These are phyloP conservation scores for Discostella pseudostelligera DNA, from an alignment of 108 stramenopile species.

Conservation along the genomic window DNA sequence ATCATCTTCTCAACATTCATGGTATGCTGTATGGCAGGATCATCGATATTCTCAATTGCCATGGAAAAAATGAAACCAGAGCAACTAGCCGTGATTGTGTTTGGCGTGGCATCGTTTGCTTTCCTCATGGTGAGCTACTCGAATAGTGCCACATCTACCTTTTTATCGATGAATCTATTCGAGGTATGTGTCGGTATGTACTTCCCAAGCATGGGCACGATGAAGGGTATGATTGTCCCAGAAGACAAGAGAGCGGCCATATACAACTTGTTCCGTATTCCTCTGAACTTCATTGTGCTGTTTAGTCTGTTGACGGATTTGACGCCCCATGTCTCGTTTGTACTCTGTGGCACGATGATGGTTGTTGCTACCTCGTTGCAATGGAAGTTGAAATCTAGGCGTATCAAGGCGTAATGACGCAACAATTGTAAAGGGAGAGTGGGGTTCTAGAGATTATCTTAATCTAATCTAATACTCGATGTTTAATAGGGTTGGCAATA, in stretches of 20 bases:
- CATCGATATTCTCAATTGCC: conserved; percentile 79
- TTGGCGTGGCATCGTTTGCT: conserved; percentile 62
- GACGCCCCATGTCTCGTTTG: conserved; percentile 61
- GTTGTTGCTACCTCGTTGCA: conserved; percentile 62
- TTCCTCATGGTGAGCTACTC: conserved; percentile 65
- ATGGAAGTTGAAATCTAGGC: conserved; percentile 36
- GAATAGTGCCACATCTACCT: conserved; percentile 58
- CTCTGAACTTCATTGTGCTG: conserved; percentile 94
- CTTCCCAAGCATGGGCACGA: conserved; percentile 93
- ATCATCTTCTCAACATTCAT: conserved; percentile 95
- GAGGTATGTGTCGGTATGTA: conserved; percentile 97
- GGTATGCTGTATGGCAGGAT: conserved; percentile 93
- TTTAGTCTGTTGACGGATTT: conserved; percentile 83
- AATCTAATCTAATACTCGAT: too few species aligned
- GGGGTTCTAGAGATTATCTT: too few species aligned
- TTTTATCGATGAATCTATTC: conserved; percentile 90
- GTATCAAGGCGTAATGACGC: conserved; percentile 5
- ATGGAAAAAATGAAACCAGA: conserved; percentile 70
- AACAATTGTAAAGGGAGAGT: too few species aligned
- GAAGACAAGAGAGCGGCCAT: conserved; percentile 92
- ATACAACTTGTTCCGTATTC: conserved; percentile 93
- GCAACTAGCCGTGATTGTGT: conserved; percentile 58
- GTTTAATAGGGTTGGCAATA: too few species aligned
- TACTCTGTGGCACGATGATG: conserved; percentile 68
- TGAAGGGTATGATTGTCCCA: conserved; percentile 93